These are phyloP conservation scores for Aspergillus cristatus DNA, from an alignment of 495 filamentous ascomycete species.

Conservation along the genomic window DNA sequence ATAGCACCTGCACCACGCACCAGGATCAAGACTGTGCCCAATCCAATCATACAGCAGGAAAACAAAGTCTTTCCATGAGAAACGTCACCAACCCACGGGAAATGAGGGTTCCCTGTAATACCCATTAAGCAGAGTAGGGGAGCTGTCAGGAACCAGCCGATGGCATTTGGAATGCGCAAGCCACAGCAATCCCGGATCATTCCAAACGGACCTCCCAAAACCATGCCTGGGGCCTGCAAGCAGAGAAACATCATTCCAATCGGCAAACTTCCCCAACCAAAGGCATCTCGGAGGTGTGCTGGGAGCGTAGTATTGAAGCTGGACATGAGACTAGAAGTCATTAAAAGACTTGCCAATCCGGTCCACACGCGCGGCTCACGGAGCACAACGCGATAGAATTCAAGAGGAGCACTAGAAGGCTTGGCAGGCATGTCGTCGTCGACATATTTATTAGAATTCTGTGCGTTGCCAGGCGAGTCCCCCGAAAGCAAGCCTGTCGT, in stretches of 20 bases:
- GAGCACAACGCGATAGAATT: conserved; percentile 11
- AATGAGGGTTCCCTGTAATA: conserved; percentile 1
- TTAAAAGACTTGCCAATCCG: conserved; percentile 2
- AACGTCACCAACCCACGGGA: conserved; percentile 1
- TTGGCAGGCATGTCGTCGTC: too few species aligned
- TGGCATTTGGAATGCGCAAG: conserved; percentile 5
- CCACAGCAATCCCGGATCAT: conserved; percentile 16
- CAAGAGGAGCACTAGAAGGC: not conserved
- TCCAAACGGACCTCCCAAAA: conserved; percentile 9
- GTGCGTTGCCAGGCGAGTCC: too few species aligned
- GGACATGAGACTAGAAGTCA: conserved; percentile 1
- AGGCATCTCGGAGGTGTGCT: conserved; percentile 10
- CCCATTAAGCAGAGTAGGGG: conserved; percentile 8
- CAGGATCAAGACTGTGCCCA: conserved; percentile 2
- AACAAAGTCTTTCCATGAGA: conserved; percentile 1
- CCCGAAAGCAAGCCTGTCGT: not conserved
- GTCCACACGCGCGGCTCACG: conserved; percentile 6
- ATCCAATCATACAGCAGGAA: conserved; percentile 1
- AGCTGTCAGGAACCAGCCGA: conserved; percentile 7
- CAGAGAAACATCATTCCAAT: conserved; percentile 15
- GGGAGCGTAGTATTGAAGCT: conserved; percentile 17
- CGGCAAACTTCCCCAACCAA: conserved; percentile 13
- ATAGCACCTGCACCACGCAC: conserved; percentile 3
- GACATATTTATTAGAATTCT: too few species aligned
- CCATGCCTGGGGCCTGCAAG: conserved; percentile 9